Conservation (phyloP, 352 stramenopile genomes). For the Phytophthora uliginosa region DNA sequence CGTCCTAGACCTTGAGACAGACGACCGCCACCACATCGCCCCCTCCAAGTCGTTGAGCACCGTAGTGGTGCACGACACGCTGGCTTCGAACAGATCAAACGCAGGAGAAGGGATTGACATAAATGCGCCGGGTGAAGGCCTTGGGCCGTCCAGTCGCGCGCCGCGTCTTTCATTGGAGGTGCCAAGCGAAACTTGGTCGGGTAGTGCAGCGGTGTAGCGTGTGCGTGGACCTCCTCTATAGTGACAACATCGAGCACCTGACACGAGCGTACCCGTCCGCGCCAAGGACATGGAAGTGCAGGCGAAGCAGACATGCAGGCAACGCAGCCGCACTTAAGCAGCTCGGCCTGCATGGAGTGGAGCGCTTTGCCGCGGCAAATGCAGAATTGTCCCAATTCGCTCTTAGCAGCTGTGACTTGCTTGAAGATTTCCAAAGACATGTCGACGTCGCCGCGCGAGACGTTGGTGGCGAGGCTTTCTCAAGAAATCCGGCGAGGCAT, state of each 20-base stretch:
- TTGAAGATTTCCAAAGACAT: constrained; percentile 17
- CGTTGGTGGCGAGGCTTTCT: too few species aligned
- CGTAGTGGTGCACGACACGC: too few species aligned
- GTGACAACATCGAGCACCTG: not conserved
- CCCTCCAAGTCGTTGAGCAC: too few species aligned
- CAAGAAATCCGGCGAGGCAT: too few species aligned
- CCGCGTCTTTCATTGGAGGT: not conserved
- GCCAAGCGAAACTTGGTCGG: not conserved
- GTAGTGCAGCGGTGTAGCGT: not conserved
- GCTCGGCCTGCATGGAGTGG: constrained; percentile 8
- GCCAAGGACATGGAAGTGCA: constrained; percentile 1
- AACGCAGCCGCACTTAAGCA: not conserved
- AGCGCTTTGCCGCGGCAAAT: constrained; percentile 10
- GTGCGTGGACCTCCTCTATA: not conserved
- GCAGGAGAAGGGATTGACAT: too few species aligned
- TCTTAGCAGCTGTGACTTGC: constrained; percentile 11
- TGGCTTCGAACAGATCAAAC: too few species aligned
- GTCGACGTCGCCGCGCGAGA: not conserved
- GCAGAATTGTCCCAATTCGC: not conserved
- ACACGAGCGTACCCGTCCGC: constrained; percentile 1
- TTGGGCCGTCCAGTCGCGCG: constrained; percentile 7
- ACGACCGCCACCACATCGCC: too few species aligned
- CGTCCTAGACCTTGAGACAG: too few species aligned
- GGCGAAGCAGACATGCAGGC: not conserved
- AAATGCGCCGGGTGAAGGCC: not conserved